phyloP scores from a whole-genome alignment of 352 stramenopile species.

The Vaucheria bursata region DNA sequence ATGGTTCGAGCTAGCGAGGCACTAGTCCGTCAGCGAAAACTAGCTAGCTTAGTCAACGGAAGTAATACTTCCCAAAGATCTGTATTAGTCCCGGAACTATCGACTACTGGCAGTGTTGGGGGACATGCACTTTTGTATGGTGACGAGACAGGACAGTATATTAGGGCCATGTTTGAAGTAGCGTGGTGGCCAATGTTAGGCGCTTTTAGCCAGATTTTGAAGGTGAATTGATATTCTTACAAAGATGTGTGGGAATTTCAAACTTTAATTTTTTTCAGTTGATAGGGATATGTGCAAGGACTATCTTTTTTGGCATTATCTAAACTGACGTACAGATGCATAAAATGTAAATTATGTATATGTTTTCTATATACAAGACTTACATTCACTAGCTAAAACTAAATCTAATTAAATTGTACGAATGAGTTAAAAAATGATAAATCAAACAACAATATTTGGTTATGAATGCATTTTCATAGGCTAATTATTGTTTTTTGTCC shows the following conservation, averaged over 20 bases:
- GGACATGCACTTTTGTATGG: background rate
- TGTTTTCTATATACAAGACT: too few species aligned
- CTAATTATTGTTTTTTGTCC: too few species aligned
- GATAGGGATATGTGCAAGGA: background rate
- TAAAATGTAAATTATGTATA: background rate
- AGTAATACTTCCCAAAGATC: background rate
- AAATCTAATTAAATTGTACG: too few species aligned
- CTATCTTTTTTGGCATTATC: background rate
- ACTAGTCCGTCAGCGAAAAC: conserved; percentile 13
- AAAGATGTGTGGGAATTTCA: background rate
- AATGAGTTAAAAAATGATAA: too few species aligned
- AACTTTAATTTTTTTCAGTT: background rate
- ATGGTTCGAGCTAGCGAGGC: conserved; percentile 23
- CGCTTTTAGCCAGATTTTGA: conserved; percentile 83
- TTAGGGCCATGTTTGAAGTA: conserved; percentile 96
- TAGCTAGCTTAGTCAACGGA: background rate
- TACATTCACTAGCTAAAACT: too few species aligned
- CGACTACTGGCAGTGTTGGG: background rate
- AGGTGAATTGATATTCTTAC: background rate
- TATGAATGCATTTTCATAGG: too few species aligned
- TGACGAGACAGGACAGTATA: conserved; percentile 45
- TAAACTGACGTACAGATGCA: background rate
- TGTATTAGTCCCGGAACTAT: background rate
- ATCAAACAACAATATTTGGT: too few species aligned
- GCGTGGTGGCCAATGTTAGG: conserved; percentile 92